phyloP scores from a whole-genome alignment of 257 asterid genomes.

The Solanum clarkiae region DNA sequence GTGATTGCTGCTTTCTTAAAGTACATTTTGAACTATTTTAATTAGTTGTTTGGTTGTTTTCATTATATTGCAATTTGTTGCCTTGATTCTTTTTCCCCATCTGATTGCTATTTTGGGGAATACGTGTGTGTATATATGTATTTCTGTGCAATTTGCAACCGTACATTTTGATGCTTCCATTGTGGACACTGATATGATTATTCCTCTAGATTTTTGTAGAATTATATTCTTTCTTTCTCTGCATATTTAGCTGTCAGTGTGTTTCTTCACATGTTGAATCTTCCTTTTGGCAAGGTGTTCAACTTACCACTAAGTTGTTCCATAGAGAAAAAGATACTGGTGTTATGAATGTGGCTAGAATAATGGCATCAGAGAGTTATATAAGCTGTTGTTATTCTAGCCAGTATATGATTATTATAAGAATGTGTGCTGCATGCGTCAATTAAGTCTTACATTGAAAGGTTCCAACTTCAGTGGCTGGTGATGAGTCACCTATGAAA shows the following conservation, averaged over 20 bases:
- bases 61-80: constrained; percentile 1
- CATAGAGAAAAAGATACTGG: background rate
- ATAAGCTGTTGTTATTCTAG: background rate
- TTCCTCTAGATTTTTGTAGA: background rate
- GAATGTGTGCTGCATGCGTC: background rate
- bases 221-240: background rate
- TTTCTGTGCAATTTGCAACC: constrained; percentile 31
- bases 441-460: background rate
- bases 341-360: constrained; percentile 8
- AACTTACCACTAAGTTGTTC: constrained; percentile 18
- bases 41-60: constrained; percentile 31
- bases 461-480: background rate
- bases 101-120: constrained; percentile 37
- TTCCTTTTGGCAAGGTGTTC: constrained; percentile 21
- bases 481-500: background rate
- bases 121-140: constrained; percentile 15
- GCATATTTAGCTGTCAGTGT: constrained; percentile 6
- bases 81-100: background rate
- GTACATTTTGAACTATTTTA: constrained; percentile 11
- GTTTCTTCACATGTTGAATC: constrained; percentile 44
- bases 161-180: constrained; percentile 49
- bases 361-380: constrained; percentile 2
- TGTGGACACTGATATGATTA: constrained; percentile 21
- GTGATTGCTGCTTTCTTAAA: constrained; percentile 18
- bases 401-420: background rate